phyloP scores from a whole-genome alignment of 148 eudicot species.

The Vaccinium darrowii region DNA sequence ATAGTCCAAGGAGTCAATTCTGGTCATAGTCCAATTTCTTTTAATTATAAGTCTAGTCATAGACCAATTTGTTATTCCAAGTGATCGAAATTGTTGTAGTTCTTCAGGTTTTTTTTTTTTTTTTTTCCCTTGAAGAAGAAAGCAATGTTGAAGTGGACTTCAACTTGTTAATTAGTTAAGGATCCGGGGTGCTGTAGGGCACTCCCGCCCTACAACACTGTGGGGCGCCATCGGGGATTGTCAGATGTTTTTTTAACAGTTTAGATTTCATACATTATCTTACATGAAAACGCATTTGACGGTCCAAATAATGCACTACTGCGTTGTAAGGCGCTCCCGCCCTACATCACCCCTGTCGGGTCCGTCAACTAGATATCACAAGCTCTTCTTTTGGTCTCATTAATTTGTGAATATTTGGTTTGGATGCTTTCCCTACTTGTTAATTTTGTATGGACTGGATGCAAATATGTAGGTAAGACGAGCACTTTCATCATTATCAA shows the following conservation, averaged over 20 bases:
- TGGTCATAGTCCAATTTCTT: slow-evolving; percentile 4
- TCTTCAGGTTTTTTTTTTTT: background rate
- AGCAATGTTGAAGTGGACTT: no score
- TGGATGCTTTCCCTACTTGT: background rate
- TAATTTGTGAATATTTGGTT: background rate
- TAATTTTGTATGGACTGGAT: background rate
- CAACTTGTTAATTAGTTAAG: no score
- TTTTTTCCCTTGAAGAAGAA: background rate
- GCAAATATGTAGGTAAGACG: background rate
- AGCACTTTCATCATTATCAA: background rate
- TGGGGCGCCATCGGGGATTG: no score
- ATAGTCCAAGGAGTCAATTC: slow-evolving; percentile 26
- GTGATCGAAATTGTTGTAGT: background rate
- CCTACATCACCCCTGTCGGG: no score
- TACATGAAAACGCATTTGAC: no score
- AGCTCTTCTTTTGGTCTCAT: background rate
- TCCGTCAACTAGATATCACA: no score
- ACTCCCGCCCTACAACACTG: no score
- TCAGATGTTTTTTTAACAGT: no score
- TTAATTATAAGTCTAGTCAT: background rate
- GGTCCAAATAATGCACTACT: no score
- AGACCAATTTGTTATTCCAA: background rate
- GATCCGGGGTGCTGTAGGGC: no score
- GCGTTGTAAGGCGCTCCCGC: no score
- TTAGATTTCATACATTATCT: no score